Evolutionary conservation across 2,329 filamentous ascomycete species (phyloP).

Genomic region (Penicillium glabrum): DNA sequence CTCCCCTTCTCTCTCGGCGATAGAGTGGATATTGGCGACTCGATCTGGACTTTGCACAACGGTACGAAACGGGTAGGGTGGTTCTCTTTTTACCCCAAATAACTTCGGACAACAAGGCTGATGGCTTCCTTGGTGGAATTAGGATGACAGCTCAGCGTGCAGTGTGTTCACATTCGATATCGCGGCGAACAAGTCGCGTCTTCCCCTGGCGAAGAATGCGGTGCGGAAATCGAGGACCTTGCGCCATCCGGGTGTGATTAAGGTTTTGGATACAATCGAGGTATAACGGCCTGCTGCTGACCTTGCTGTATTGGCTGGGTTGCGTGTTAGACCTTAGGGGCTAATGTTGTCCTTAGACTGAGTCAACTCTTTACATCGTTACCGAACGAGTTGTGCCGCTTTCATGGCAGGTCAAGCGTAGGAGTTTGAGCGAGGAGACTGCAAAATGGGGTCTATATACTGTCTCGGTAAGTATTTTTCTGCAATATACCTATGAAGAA

Average conservation of each 20-base stretch:
- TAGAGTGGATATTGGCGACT: slow-evolving; percentile 85
- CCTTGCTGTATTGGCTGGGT: neutral
- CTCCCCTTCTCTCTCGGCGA: slow-evolving; percentile 94
- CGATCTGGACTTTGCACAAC: slow-evolving; percentile 95
- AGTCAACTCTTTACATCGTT: slow-evolving; percentile 92
- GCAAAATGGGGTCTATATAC: slow-evolving; percentile 94
- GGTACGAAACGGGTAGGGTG: slow-evolving; percentile 76
- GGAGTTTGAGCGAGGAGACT: slow-evolving; percentile 85
- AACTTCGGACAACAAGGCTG: neutral
- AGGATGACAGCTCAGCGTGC: slow-evolving; percentile 93
- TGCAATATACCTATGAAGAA: neutral
- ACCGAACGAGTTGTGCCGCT: slow-evolving; percentile 87
- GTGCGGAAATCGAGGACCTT: slow-evolving; percentile 90
- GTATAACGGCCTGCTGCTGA: slow-evolving; percentile 47
- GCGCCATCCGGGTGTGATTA: slow-evolving; percentile 91
- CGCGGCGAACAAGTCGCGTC: slow-evolving; percentile 71
- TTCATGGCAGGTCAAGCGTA: slow-evolving; percentile 85
- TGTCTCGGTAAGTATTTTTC: slow-evolving; percentile 61
- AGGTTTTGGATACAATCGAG: slow-evolving; percentile 91
- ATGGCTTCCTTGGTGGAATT: slow-evolving; percentile 10
- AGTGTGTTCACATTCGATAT: slow-evolving; percentile 98
- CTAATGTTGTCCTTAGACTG: slow-evolving; percentile 61
- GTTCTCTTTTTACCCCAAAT: neutral
- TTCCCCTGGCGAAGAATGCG: slow-evolving; percentile 89
- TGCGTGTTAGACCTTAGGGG: neutral